Evolutionary conservation across 148 eudicot genomes (phyloP), one percentile per base, ranked within the genome.

Genomic region (Camellia sinensis): DNA sequence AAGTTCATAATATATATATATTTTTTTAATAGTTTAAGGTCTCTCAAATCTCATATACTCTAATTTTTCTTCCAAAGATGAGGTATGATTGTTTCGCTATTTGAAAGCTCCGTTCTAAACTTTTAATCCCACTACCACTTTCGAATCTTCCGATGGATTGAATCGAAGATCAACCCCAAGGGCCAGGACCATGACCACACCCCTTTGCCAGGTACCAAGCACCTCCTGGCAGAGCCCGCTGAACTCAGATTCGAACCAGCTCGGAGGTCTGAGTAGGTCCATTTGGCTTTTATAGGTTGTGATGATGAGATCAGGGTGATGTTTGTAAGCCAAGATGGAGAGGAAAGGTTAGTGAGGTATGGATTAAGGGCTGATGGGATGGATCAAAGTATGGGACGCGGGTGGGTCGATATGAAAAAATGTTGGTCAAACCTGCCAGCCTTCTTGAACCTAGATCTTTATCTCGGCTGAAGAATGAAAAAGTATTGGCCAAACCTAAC

Each of bases 211-310:
- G 85, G 92, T 74, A 85, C 93, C 7, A 86, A 81, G 57, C 94
- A 92, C 63, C 75, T 86, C 62, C 56, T 94, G 79, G 95, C 84
- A 3, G 73, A 46, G 61, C 87, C 94, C 6, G 86, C 80, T 17
- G 76, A 74, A 79, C 40, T 94, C 53, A 41, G 87, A 62, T 97
- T 94, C 48, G 85, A 74, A 12, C 73, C 83, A 84, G 89, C 87
- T 18, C 88, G 81, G 2, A 95, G 94, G 17, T 98, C 99, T 17
- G 97, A 97, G 83, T 98, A 97, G 90, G 84, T 91, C 29, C 98
- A 89, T 41, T 67, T 97, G 86, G 91, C 92, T 45, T 89, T 91
- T 65, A 86, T 92, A 74, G 95, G 85, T 9, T 57, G 78, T 59
- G 91, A 61, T 12, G 93, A 85, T 76, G 95, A 94, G 86, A 94